Base-by-base conservation (phyloP, 768 basidiomycete genomes). In the Sistotremastrum suecicum region DNA sequence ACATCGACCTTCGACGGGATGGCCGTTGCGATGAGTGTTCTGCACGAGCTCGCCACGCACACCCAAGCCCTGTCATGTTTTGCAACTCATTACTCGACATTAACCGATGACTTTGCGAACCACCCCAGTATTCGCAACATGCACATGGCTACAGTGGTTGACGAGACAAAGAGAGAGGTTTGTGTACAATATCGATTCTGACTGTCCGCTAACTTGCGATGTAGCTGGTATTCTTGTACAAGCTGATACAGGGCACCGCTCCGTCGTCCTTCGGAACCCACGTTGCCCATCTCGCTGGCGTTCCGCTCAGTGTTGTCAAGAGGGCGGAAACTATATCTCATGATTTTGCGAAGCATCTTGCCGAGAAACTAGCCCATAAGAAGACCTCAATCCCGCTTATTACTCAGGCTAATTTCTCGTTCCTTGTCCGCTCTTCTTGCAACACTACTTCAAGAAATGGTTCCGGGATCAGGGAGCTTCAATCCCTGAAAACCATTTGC, bases 1-100 rank as follows among this genome's bases (percentile, higher is more conserved):
- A 98, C 95, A 1, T 94, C 91, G 0, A 98, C 95, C 28, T 90
- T 78, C 78, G 95, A 99, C 61, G 95, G 94, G n/a, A 90, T 97
- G 88, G 90, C 91, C 5, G 97, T 98, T 53, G 94, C 95, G 39
- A 86, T 84, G 81, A 87, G 94, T 7, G 95, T 98, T 9, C 62
- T 98, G 12, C 95, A 99, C 59, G 79, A 94, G 57, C 73, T 99
- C 10, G 89, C 95, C 1, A 95, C 92, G 0, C 87, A 88, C 55
- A 91, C 88, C 0, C 66, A 95, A 4, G 82, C 92, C 7, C 65
- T 98, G 30, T 83, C 87, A 2, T 95, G 97, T 69, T 99, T 99
- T 56, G 94, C 95, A 34, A 99, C 95, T 0, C 95, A 99, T 62
- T 99, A 98, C 53, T 90, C 90, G 3, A 86, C 90, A 1, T 69